Base-by-base conservation (phyloP, 2,329 filamentous ascomycete species). In the Alternaria infectoria region DNA sequence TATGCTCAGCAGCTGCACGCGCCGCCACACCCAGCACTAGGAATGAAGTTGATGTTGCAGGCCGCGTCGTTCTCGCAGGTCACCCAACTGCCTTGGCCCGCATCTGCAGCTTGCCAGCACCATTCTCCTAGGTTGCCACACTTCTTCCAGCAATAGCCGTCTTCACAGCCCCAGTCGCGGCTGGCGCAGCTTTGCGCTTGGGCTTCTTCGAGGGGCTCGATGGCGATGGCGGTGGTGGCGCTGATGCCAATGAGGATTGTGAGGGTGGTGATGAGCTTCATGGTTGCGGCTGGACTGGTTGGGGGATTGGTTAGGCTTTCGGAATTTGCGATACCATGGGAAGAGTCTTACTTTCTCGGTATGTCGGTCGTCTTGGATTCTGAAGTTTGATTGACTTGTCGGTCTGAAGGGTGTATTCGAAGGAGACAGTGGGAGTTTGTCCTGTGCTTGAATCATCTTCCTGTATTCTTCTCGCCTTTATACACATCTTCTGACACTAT, bases 261-360 rank as follows among this genome's bases (percentile, higher is more conserved):
- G 13, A 52, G 19, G 49, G 54, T 9, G n/a, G 54, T 47, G 46
- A 21, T 58, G 59, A 47, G 57, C 26, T 51, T 58, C 59, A 61
- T 61, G 13, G 12, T 43, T 40, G 21, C 7, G 17, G 51, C 11
- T 43, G 43, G 5, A 30, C 47, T 51, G 7, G 2, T 3, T 11
- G n/a, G 6, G 2, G n/a, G 6, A n/a, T 15, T 17, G 2, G 45
- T 19, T 40, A 10, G 36, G 8, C 8, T 40, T 40, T 11, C 6
- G 13, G 5, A 2, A 23, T 45, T 8, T 15, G 44, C 3, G 8
- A 4, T 3, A 15, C 3, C 6, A 7, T 15, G 13, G 30, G 28
- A 7, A 6, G 6, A 13, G 28, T 13, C 12, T 32, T 6, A 32
- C 28, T 32, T 7, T 7, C 13, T 32, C 28, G 28, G 28, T 32